Percentiles rank a stretch among this genome's conserved stretches.
Conservation (phyloP, 192 early-diverging fungal genomes). For the Backusella macrospora region DNA sequence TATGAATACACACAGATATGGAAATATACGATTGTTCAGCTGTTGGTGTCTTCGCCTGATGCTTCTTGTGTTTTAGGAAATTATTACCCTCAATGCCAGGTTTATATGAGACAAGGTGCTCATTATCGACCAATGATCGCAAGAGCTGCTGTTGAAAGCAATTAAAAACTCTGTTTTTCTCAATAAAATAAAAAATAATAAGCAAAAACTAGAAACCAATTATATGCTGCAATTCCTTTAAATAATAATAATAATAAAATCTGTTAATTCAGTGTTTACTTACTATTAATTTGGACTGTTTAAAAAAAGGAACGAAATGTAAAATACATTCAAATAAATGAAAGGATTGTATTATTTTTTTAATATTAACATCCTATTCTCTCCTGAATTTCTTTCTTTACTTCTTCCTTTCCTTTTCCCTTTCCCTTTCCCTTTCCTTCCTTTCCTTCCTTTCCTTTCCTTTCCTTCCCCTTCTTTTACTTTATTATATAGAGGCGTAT, state of each 20-base stretch:
- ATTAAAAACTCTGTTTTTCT: conserved; percentile 8
- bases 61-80: conserved; percentile 21
- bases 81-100: conserved; percentile 23
- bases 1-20: conserved; percentile 29
- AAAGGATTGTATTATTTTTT: conserved; percentile 6
- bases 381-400: conserved; percentile 12
- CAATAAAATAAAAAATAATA: background rate
- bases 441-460: background rate
- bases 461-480: background rate
- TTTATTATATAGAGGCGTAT: background rate
- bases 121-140: conserved; percentile 31
- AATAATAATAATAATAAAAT: too few relatives aligned
- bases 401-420: background rate
- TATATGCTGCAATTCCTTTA: background rate
- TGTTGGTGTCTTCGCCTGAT: conserved; percentile 20
- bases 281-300: background rate
- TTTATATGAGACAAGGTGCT: conserved; percentile 44
- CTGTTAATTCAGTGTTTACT: too few relatives aligned
- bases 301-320: conserved; percentile 14
- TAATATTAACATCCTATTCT: background rate
- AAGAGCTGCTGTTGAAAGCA: conserved; percentile 41
- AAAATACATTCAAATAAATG: conserved; percentile 10
- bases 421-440: background rate
- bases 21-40: conserved; percentile 44
- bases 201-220: background rate